Conservation (phyloP, 306 rosid species). For the Castanopsis chinensis region DNA sequence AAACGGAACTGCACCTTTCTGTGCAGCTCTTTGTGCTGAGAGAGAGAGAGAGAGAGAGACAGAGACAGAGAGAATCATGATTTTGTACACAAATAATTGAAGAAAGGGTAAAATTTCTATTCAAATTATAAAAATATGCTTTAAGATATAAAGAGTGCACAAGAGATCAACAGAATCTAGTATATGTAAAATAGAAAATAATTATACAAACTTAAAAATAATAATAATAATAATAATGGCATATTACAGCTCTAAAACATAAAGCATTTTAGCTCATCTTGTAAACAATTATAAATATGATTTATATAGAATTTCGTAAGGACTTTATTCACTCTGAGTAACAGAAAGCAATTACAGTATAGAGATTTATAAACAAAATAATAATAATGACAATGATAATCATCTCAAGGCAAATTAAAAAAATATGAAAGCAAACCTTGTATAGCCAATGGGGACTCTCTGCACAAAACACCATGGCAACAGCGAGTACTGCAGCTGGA, state of each 20-base stretch:
- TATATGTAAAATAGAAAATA: background rate
- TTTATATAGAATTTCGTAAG: background rate
- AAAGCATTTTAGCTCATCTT: background rate
- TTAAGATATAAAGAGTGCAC: background rate
- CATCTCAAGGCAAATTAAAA: constrained; percentile 16
- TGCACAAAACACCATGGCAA: constrained; percentile 78
- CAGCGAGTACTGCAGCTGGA: constrained; percentile 76
- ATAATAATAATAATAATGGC: background rate
- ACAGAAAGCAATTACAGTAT: background rate
- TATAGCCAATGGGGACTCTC: constrained; percentile 95
- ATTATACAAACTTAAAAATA: too few species aligned
- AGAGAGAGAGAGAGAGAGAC: background rate
- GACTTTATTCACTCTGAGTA: background rate
- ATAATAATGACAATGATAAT: background rate
- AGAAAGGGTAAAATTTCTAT: background rate
- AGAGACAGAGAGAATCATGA: too few species aligned
- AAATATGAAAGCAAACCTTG: constrained; percentile 50
- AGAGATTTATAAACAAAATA: constrained; percentile 9
- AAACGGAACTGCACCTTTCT: background rate
- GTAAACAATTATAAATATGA: background rate
- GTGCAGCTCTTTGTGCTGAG: background rate
- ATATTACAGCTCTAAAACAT: background rate
- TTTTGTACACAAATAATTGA: background rate
- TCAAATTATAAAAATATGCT: background rate
- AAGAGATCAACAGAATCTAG: background rate